Conservation (phyloP, 176 grass and related monocot genomes). For the Ensete glaucum region DNA sequence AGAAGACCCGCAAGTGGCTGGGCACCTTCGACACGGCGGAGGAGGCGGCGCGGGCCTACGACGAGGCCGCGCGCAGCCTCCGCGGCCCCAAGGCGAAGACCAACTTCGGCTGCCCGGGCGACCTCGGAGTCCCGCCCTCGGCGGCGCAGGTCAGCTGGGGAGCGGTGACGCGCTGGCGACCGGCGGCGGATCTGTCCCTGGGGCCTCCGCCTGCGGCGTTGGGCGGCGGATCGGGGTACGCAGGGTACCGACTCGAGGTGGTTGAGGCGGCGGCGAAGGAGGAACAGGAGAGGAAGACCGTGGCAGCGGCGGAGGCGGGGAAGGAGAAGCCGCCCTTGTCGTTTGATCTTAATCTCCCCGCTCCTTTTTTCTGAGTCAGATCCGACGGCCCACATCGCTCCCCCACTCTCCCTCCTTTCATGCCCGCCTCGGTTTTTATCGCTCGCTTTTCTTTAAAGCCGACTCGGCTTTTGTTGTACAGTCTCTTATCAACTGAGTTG, state of each 20-base stretch:
- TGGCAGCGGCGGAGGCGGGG: neutral
- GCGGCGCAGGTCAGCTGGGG: neutral
- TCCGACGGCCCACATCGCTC: neutral
- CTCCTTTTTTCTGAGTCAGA: slow-evolving; percentile 5
- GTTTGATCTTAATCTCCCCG: slow-evolving; percentile 17
- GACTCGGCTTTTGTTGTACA: neutral
- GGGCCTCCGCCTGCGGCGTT: neutral
- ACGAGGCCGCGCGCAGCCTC: slow-evolving; percentile 2
- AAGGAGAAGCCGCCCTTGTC: neutral
- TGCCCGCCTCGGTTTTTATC: no score
- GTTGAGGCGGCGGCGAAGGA: neutral
- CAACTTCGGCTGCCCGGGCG: neutral
- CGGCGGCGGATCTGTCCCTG: neutral
- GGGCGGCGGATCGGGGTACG: neutral
- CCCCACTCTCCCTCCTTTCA: no score
- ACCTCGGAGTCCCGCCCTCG: neutral
- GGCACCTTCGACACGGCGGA: slow-evolving; percentile 87
- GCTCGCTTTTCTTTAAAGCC: no score
- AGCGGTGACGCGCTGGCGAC: neutral
- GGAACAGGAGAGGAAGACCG: neutral
- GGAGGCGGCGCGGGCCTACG: slow-evolving; percentile 83
- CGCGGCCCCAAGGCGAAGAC: no score
- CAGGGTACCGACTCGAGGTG: slow-evolving; percentile 7
- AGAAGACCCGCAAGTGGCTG: slow-evolving; percentile 90
- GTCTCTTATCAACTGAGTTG: neutral